phyloP scores from a whole-genome alignment of 2,329 filamentous ascomycete genomes.

The Penicillium psychrosexuale region DNA sequence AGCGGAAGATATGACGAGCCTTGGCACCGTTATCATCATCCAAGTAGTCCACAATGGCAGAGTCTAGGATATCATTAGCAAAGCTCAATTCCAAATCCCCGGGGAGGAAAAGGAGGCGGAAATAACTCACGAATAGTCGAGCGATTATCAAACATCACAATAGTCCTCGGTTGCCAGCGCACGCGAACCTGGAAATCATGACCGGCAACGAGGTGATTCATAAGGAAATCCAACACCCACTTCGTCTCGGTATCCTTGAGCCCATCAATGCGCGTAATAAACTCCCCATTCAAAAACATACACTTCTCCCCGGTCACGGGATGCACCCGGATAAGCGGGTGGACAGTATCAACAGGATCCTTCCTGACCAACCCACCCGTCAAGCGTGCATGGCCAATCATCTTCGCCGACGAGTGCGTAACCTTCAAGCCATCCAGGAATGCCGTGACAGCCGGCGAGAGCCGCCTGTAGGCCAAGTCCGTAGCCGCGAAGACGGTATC shows the following conservation, averaged over 20 bases:
- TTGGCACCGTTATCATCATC: conserved; percentile 47
- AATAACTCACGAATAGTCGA: conserved; percentile 44
- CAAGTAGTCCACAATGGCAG: conserved; percentile 51
- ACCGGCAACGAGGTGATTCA: conserved; percentile 47
- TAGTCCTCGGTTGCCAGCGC: conserved; percentile 49
- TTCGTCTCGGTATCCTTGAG: conserved; percentile 49
- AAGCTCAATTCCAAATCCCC: neutral
- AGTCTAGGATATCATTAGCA: conserved; percentile 37
- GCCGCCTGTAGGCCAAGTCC: conserved; percentile 45
- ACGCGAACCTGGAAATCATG: conserved; percentile 50
- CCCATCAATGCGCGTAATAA: conserved; percentile 48
- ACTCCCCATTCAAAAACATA: conserved; percentile 50
- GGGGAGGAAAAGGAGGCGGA: neutral
- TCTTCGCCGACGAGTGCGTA: conserved; percentile 44
- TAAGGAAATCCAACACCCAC: conserved; percentile 48
- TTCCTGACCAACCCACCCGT: conserved; percentile 46
- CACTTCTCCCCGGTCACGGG: conserved; percentile 50
- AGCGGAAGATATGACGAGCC: conserved; percentile 51
- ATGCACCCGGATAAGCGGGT: conserved; percentile 48
- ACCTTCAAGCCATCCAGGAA: conserved; percentile 35
- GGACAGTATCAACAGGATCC: conserved; percentile 45
- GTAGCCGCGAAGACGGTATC: conserved; percentile 49
- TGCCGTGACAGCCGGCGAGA: conserved; percentile 52
- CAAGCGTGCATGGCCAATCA: conserved; percentile 44
- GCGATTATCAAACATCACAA: conserved; percentile 53